phyloP scores from a whole-genome alignment of 139 green algal species.

The Protoeuglena noctilucae region DNA sequence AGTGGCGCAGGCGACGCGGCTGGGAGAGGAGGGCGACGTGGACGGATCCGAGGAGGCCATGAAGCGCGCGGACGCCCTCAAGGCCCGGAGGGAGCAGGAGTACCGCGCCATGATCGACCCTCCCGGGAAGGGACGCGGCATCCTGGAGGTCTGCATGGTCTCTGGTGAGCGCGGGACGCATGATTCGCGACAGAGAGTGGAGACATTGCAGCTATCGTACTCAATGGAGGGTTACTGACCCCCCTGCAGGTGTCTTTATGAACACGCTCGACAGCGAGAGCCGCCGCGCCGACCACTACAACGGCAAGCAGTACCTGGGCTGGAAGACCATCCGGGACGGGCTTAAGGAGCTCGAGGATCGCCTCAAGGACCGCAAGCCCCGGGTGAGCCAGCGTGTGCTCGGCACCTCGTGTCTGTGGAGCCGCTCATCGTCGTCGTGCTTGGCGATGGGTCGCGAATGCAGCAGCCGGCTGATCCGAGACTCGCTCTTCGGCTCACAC shows the following conservation, averaged over 20 bases:
- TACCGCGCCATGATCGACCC: conserved; percentile 34
- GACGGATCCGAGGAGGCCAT: conserved; percentile 46
- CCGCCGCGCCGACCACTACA: conserved; percentile 51
- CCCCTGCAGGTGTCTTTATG: conserved; percentile 76
- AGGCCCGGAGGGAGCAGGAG: conserved; percentile 41
- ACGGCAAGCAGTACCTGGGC: conserved; percentile 74
- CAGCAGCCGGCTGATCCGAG: background rate
- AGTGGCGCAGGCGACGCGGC: background rate
- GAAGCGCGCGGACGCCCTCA: conserved; percentile 37
- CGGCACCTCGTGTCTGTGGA: background rate
- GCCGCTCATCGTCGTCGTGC: background rate
- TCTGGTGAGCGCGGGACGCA: too few relatives aligned
- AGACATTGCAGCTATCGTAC: too few relatives aligned
- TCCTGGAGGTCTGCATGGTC: conserved; percentile 72
- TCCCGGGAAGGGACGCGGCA: conserved; percentile 36
- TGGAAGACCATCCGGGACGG: conserved; percentile 69
- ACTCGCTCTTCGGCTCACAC: too few relatives aligned
- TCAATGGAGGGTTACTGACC: too few relatives aligned
- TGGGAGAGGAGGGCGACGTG: conserved; percentile 60
- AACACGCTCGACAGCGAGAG: conserved; percentile 67
- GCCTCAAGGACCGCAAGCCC: background rate
- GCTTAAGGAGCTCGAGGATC: conserved; percentile 27
- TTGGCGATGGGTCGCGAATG: too few relatives aligned
- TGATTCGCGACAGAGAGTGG: too few relatives aligned
- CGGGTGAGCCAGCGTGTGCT: background rate